Conservation (phyloP, 495 filamentous ascomycete species). For the Hypoxylon rickii region DNA sequence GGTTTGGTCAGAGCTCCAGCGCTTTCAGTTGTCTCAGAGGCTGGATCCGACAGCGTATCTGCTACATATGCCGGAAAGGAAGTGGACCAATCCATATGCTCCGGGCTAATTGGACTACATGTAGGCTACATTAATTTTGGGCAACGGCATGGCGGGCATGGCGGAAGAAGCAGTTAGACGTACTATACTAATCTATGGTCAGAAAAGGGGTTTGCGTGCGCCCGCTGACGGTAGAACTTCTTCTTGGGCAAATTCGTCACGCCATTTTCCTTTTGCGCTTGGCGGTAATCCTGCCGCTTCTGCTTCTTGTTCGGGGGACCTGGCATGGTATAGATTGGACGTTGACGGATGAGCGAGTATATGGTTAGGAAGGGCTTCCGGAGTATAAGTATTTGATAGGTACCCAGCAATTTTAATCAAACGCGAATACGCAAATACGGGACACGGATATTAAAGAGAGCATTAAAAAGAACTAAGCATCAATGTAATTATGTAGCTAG, state of each 20-base stretch:
- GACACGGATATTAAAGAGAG: too few species aligned
- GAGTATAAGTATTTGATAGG: too few species aligned
- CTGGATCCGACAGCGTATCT: constrained; percentile 13
- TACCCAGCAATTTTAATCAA: too few species aligned
- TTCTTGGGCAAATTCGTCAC: constrained; percentile 72
- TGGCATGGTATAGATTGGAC: too few species aligned
- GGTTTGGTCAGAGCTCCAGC: constrained; percentile 17
- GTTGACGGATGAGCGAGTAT: too few species aligned
- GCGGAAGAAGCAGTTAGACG: constrained; percentile 30
- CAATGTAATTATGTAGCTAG: background rate
- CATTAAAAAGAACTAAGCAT: too few species aligned
- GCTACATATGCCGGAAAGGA: constrained; percentile 75
- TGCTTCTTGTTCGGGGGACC: constrained; percentile 65
- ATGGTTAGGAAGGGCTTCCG: too few species aligned
- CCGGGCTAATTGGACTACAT: constrained; percentile 75
- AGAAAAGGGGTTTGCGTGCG: constrained; percentile 97
- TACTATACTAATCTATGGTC: constrained; percentile 90
- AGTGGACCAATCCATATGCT: constrained; percentile 86
- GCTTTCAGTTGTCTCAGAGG: constrained; percentile 14
- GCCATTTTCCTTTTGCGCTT: constrained; percentile 45
- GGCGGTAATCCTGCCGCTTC: constrained; percentile 76
- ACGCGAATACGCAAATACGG: too few species aligned
- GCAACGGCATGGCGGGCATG: background rate
- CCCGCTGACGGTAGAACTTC: constrained; percentile 93
- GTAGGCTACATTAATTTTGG: constrained; percentile 12